Evolutionary conservation across 352 stramenopile species (phyloP), one percentile per base, ranked within the genome.

Genomic region (Phytophthora constricta): DNA sequence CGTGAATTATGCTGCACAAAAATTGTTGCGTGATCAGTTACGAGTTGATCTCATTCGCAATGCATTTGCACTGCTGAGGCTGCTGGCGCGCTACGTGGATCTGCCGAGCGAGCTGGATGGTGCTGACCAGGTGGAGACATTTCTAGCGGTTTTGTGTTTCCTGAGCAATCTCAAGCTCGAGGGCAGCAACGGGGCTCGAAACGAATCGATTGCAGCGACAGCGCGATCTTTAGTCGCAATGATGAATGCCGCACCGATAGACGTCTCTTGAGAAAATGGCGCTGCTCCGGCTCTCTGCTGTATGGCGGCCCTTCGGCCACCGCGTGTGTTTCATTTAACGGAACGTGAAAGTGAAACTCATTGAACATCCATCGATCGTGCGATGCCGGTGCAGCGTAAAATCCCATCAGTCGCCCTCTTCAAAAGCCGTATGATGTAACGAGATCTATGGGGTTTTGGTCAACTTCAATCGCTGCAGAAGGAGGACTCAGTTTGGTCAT

Each of bases 51-150:
- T 93, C 11, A 68, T 90, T 23, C 78, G 77, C 14, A 74, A 91
- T 43, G 73, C 86, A 7, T 90, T 93, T 66, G 65, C 68, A 28
- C 58, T 93, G 28, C 50, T 92, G 14, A 78, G 70, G 8, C 58
- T 91, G 27, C 75, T 93, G 43, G 78, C 77, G 13, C 78, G 76
- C 10, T 92, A 91, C 62, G 81, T 93, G n/a, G 79, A 93, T 74
- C 51, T 93, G 8, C 60, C 50, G 2, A 62, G 45, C 1, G 83
- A 93, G 47, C 61, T 92, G 4, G 76, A 79, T 50, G 76, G 74
- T 23, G 68, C 80, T 13, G 73, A 87, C 57, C 68, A 86, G 16
- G 74, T 85, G 54, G 78, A 87, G 43, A 76, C 75, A 31, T 89
- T 93, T 68, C 41, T 86, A 17, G 82, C 73, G 2, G 72, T 86